Conservation (phyloP, 495 filamentous ascomycete species). For the Podospora pseudopauciseta region DNA sequence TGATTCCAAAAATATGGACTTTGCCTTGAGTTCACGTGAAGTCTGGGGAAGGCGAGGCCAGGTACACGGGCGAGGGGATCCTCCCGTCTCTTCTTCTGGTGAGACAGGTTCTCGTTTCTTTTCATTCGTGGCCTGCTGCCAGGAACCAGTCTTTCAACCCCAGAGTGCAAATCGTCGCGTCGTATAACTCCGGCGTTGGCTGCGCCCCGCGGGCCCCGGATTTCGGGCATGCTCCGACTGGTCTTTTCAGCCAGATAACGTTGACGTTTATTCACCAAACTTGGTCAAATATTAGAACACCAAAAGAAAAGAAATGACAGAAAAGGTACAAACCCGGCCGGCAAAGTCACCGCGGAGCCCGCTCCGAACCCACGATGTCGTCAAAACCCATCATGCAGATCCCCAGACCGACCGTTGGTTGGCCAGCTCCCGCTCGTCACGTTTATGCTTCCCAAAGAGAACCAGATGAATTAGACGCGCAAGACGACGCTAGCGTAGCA, state of each 20-base stretch:
- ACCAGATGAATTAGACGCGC: background rate
- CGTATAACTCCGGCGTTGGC: background rate
- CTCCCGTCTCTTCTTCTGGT: background rate
- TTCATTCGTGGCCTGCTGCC: background rate
- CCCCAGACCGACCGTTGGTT: background rate
- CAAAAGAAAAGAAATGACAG: background rate
- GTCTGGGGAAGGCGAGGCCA: background rate
- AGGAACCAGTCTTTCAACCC: background rate
- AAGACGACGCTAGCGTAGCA: background rate
- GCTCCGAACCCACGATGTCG: background rate
- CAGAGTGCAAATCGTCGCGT: background rate
- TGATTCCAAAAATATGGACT: background rate
- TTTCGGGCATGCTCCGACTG: background rate
- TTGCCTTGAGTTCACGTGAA: background rate
- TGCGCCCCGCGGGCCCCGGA: background rate
- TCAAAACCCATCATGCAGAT: background rate
- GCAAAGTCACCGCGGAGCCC: background rate
- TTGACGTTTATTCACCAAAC: too few relatives aligned
- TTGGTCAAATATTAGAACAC: background rate
- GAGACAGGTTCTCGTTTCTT: background rate
- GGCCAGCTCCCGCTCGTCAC: background rate
- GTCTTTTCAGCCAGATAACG: background rate
- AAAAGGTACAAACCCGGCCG: background rate
- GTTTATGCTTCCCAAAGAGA: background rate
- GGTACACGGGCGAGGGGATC: background rate